Evolutionary conservation across 768 basidiomycete species (phyloP), one percentile per base, ranked within the genome.

Genomic region (Guyanaporus albipodus): DNA sequence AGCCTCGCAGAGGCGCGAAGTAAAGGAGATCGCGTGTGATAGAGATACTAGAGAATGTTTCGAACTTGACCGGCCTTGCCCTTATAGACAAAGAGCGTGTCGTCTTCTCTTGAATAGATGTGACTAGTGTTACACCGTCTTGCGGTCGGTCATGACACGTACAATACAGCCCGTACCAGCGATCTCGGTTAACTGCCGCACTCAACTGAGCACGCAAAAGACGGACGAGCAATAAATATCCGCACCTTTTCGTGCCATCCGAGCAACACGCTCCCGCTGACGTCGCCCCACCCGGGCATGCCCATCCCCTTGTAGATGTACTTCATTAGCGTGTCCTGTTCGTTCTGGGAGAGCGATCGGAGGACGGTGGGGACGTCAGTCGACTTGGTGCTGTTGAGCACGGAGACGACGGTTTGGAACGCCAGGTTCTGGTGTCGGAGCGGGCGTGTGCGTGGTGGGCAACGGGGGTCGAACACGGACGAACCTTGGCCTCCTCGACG

Each of bases 301-400:
- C 74, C 79, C 94, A 96, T 97, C 14, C 91, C 94, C 71, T 98
- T 98, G 79, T 97, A 98, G 14, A 98, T 73, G 62, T 95, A 98
- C 64, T 94, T 95, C 95, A 96, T 98, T 44, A 97, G 76, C 26
- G 85, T 88, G 61, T 96, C 95, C 60, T 93, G 90, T 35, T 77
- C 70, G 41, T 89, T 85, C 55, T 77, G 77, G 3, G 83, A 77
- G 24, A 97, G 75, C 0, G 75, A 65, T 59, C 83, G 87, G 64
- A 96, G 76, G 40, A 87, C 80, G 21, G 70, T 70, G 3, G 85
- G 75, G 52, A 97, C 91, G 52, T 97, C 94, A 2, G 89, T 77
- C 6, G 91, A 73, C 64, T 95, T 91, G 11, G 93, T 96, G 47
- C 89, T 92, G 74, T 96, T 97, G 52, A 97, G 79, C 53, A 98